phyloP scores from a whole-genome alignment of 192 early-diverging fungal species.

The Backusella macrospora region DNA sequence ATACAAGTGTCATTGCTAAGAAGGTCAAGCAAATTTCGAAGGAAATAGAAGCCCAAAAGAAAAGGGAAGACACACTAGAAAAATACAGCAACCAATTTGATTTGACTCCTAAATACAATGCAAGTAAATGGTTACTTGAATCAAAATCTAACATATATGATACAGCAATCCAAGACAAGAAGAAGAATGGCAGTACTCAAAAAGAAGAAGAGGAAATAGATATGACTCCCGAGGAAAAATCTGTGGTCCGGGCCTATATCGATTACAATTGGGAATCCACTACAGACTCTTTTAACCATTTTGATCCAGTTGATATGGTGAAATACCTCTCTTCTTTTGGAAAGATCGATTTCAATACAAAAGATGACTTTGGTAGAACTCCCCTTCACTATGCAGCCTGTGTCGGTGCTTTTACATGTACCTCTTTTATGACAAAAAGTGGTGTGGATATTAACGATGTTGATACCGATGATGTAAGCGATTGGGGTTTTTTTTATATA shows the following conservation, averaged over 20 bases:
- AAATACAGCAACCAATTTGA: conserved; percentile 12
- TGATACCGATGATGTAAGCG: conserved; percentile 41
- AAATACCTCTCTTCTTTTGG: conserved; percentile 36
- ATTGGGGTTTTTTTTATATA: too few species aligned
- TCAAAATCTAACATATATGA: background rate
- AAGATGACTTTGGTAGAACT: conserved; percentile 54
- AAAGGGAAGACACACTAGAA: background rate
- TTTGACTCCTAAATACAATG: background rate
- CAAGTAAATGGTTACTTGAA: conserved; percentile 25
- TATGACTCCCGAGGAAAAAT: background rate
- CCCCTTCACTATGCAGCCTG: conserved; percentile 58
- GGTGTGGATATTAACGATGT: conserved; percentile 29
- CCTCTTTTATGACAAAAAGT: conserved; percentile 39
- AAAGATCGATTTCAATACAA: conserved; percentile 36
- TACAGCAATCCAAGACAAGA: background rate
- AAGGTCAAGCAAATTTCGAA: conserved; percentile 34
- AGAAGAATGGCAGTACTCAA: background rate
- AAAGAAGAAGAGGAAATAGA: conserved; percentile 10
- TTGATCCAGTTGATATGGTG: conserved; percentile 57
- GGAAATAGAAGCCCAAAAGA: conserved; percentile 9
- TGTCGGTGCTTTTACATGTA: conserved; percentile 54
- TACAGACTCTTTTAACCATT: conserved; percentile 11
- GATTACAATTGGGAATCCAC: conserved; percentile 39
- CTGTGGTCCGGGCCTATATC: background rate
- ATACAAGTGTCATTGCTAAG: conserved; percentile 3